Evolutionary conservation across 371 early-diverging fungal species (phyloP), one percentile per base, ranked within the genome.

Genomic region (Mortierella sp.): DNA sequence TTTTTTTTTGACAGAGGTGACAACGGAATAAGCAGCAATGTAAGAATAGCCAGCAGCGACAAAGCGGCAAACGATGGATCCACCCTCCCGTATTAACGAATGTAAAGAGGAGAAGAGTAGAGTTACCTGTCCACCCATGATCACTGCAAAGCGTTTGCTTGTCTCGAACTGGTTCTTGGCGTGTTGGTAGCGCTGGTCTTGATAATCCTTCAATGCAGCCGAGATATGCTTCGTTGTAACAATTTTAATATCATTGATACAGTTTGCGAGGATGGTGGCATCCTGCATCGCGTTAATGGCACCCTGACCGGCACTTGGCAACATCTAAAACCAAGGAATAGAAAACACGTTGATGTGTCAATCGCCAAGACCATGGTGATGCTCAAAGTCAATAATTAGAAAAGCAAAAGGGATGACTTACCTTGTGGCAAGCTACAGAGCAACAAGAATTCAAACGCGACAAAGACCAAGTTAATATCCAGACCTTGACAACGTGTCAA

Each of bases 261-360:
- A 72, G 55, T 72, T 72, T 49, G 67, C 67, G 3, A 72, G 53
- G 6, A 72, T 54, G 0, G 57, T 57, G 6, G 72, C 66, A 30
- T 66, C 67, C n/a, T 72, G 72, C 72, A 72, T 61, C 0, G 72
- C 67, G 46, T 58, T 72, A 26, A 72, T 61, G 0, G 72, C 72
- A 2, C 72, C 72, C 45, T 72, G 72, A 38, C 72, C 66, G 2
- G 61, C 66, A 58, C 66, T 66, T 30, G 65, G 65, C 13, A 72
- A 41, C 62, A 72, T 65, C 72, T 68, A 47, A 3, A 18, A 10
- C 5, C 5, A 5, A 13, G 0, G 23, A 51, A 61, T 27, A 28
- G 24, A 41, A n/a, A 27, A 19, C 10, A 10, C n/a, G n/a, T n/a
- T n/a, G n/a, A n/a, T n/a, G n/a, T n/a, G n/a, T n/a, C n/a, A n/a